Conservation (phyloP, 257 asterid genomes). For the Prunella vulgaris region DNA sequence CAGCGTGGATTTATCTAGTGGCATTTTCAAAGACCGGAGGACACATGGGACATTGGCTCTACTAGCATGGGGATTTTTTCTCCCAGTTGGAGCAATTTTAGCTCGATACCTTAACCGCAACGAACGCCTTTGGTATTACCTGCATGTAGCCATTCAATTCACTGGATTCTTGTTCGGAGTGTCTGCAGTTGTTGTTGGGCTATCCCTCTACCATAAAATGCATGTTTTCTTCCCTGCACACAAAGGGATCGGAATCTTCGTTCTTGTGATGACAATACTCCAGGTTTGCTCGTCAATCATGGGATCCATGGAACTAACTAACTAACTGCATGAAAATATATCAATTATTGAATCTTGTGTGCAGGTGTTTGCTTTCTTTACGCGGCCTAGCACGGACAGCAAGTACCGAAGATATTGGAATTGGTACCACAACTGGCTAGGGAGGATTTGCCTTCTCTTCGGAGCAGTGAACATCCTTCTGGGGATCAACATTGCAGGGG, state of each 20-base stretch:
- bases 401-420: slow-evolving; percentile 65
- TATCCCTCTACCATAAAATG: slow-evolving; percentile 53
- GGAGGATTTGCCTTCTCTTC: slow-evolving; percentile 67
- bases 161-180: slow-evolving; percentile 68
- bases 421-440: slow-evolving; percentile 66
- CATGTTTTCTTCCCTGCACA: slow-evolving; percentile 64
- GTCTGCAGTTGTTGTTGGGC: slow-evolving; percentile 61
- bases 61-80: slow-evolving; percentile 78
- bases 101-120: slow-evolving; percentile 71
- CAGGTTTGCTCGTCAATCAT: slow-evolving; percentile 42
- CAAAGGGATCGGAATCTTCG: slow-evolving; percentile 74
- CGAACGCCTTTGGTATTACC: slow-evolving; percentile 67
- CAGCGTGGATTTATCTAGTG: slow-evolving; percentile 21
- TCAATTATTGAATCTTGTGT: background rate
- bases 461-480: slow-evolving; percentile 66
- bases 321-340: background rate
- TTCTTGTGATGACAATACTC: slow-evolving; percentile 60
- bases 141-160: slow-evolving; percentile 68
- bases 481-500: slow-evolving; percentile 69
- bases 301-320: background rate
- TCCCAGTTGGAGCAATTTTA: slow-evolving; percentile 68
- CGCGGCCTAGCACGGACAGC: slow-evolving; percentile 62
- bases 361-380: slow-evolving; percentile 72
- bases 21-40: slow-evolving; percentile 44
- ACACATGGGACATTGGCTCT: slow-evolving; percentile 74